phyloP scores from a whole-genome alignment of 768 basidiomycete species.

The Suillus plorans region DNA sequence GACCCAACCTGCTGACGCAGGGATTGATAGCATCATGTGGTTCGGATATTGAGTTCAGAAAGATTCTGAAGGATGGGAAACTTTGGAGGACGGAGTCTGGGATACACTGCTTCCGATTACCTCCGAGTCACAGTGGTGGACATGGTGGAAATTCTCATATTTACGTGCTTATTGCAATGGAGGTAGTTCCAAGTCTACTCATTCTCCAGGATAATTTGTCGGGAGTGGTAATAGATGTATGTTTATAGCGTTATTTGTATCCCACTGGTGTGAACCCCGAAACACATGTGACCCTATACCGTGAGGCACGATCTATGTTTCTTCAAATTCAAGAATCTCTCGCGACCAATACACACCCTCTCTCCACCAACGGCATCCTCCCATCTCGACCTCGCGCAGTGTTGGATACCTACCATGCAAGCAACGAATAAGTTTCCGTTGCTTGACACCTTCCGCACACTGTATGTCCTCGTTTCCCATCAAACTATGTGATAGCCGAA shows the following conservation, averaged over 20 bases:
- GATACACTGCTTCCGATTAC: background rate
- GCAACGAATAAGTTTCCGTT: background rate
- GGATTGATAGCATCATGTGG: background rate
- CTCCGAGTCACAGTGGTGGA: background rate
- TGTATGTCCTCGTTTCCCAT: background rate
- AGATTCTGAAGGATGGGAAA: background rate
- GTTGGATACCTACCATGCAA: background rate
- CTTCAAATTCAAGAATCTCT: background rate
- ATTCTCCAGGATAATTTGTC: background rate
- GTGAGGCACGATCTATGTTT: background rate
- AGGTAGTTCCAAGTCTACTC: background rate
- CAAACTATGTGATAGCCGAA: background rate
- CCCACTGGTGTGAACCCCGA: background rate
- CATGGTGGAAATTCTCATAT: background rate
- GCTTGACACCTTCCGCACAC: background rate
- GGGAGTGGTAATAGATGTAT: background rate
- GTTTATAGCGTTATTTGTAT: background rate
- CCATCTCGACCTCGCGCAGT: background rate
- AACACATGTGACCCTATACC: background rate
- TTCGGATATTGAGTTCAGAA: background rate
- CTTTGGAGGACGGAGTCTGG: background rate
- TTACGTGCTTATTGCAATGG: background rate
- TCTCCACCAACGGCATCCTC: constrained; percentile 2
- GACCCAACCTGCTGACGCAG: background rate
- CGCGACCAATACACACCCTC: background rate